phyloP scores from a whole-genome alignment of 1,284 basidiomycete genomes.

The Sparassis latifolia region DNA sequence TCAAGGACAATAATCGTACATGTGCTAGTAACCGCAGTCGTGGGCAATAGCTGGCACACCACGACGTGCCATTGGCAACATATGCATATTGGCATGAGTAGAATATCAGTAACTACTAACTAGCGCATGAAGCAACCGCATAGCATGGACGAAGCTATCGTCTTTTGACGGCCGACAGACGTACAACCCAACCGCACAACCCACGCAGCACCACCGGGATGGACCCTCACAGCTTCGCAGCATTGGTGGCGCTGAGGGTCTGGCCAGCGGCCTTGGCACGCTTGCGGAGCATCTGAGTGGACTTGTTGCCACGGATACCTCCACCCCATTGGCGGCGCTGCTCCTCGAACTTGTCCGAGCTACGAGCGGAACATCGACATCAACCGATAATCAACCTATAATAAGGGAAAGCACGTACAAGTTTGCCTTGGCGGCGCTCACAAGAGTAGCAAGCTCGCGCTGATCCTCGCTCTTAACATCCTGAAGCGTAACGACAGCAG shows the following conservation, averaged over 20 bases:
- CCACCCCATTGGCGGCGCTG: constrained; percentile 92
- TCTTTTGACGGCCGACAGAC: constrained; percentile 7
- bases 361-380: constrained; percentile 24
- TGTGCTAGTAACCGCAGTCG: no score
- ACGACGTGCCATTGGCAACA: no score
- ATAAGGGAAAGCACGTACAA: constrained; percentile 49
- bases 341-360: constrained; percentile 95
- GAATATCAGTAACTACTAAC: background rate
- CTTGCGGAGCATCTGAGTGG: constrained; percentile 87
- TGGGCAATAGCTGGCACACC: no score
- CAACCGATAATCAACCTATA: background rate
- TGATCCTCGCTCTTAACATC: constrained; percentile 94
- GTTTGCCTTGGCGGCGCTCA: constrained; percentile 96
- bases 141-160: constrained; percentile 1
- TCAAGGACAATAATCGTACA: no score
- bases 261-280: constrained; percentile 88
- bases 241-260: constrained; percentile 44
- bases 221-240: constrained; percentile 52
- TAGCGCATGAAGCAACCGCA: background rate
- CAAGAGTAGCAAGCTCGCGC: constrained; percentile 88
- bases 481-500: constrained; percentile 86
- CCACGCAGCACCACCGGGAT: no score
- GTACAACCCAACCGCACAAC: constrained; percentile 1
- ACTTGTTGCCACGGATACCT: constrained; percentile 92
- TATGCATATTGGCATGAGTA: background rate